Base-by-base conservation (phyloP, 805 yeast genomes). In the Metschnikowia bowlesiae region DNA sequence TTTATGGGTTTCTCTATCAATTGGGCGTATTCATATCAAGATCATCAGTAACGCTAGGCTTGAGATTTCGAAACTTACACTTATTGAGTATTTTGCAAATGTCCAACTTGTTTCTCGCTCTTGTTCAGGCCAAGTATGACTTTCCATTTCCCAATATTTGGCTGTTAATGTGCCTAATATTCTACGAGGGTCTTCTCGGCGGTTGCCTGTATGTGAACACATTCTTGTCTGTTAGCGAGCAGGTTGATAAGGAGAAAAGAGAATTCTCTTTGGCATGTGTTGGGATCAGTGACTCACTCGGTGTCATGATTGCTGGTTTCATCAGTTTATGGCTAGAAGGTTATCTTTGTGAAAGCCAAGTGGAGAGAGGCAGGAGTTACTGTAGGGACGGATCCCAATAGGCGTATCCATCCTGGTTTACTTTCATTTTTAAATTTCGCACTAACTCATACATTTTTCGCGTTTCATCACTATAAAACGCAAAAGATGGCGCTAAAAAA, bases 141-240 rank as follows among this genome's bases (percentile, higher is more conserved):
- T 56, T 79, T 31, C 78, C 78, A 0, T 73, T 87, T 16, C 80
- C 84, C 2, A 76, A 70, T 36, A 79, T 92, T 2, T 87, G 85
- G 74, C 57, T 79, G 1, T 61, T 90, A 36, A 74, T 89, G 71
- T 8, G 76, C 0, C 64, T 91, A 31, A 78, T 89, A 6, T 80
- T 92, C 52, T 92, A 88, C 66, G 98, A 92, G 63, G 94, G 98
- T 0, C 74, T 94, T 18, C 73, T 92, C 9, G 99, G 98, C 1
- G 98, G 99, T 0, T 80, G 87, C 2, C 82, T 92, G 14, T 92
- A 92, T 63, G 94, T 89, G 47, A 91, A 92, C 63, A 91, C 97
- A 0, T 92, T 88, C 61, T 73, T 86, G 74, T 73, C 81, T 13
- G 91, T 91, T 0, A 77, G 85, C 35, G 95, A 89, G 52, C 65